phyloP scores from a whole-genome alignment of 495 filamentous ascomycete species.

The Neurospora sp. region DNA sequence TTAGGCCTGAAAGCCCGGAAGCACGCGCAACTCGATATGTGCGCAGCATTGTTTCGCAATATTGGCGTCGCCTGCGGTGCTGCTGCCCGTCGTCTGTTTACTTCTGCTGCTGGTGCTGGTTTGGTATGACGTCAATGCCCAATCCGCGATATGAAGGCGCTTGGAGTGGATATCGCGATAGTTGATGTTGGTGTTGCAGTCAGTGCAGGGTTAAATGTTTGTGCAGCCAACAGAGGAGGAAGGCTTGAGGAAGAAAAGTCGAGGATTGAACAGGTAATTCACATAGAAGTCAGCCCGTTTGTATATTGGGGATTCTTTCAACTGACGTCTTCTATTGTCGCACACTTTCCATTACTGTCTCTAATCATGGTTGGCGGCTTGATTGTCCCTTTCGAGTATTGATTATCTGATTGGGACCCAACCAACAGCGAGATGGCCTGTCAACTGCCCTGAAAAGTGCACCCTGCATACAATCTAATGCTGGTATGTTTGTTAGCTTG shows the following conservation, averaged over 20 bases:
- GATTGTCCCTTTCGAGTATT: neutral
- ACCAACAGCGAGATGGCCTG: neutral
- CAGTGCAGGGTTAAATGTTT: neutral
- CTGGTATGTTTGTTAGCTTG: too few species aligned
- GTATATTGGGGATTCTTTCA: neutral
- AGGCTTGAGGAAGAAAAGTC: neutral
- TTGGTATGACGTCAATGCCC: conserved; percentile 5
- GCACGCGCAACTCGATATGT: conserved; percentile 2
- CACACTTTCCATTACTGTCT: neutral
- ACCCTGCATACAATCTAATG: neutral
- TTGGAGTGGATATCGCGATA: neutral
- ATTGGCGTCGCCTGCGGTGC: neutral
- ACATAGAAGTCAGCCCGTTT: neutral
- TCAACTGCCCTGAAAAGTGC: neutral
- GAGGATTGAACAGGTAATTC: neutral
- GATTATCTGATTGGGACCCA: neutral
- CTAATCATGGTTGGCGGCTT: too few species aligned
- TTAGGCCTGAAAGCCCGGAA: neutral
- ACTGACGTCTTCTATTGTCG: neutral
- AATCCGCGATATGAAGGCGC: neutral
- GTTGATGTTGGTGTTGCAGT: neutral
- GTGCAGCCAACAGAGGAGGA: neutral
- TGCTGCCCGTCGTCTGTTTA: neutral
- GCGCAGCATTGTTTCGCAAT: conserved; percentile 3
- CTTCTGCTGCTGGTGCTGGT: neutral